Percentiles rank a stretch among this genome's conserved stretches.
These are phyloP conservation scores for Cavenderia fasciculata DNA, from an alignment of 78 protist genomes.

Conservation along the genomic window DNA sequence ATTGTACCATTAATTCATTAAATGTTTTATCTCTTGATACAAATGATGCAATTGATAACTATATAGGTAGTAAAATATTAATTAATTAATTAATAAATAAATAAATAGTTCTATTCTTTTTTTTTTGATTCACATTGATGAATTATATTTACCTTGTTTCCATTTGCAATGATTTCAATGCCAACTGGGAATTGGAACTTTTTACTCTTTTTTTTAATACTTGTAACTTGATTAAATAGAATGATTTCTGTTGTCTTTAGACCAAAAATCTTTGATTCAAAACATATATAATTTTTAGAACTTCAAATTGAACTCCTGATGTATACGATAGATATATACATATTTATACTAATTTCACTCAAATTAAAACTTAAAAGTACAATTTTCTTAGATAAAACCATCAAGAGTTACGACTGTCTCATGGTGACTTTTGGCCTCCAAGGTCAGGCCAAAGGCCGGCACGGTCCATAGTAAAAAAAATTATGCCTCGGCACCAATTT, in stretches of 20 bases:
- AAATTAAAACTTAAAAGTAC: too few relatives aligned
- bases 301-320: too few relatives aligned
- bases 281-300: slow-evolving; percentile 47
- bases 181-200: slow-evolving; percentile 23
- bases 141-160: slow-evolving; percentile 4
- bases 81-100: neutral
- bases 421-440: too few relatives aligned
- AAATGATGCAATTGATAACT: slow-evolving; percentile 65
- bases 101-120: neutral
- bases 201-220: slow-evolving; percentile 37
- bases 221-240: slow-evolving; percentile 20
- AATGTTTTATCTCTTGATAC: slow-evolving; percentile 69
- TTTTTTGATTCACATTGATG: neutral
- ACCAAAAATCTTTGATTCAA: slow-evolving; percentile 74
- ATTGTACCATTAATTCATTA: slow-evolving; percentile 26
- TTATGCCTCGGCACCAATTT: too few relatives aligned
- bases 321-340: slow-evolving; percentile 1
- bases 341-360: slow-evolving; percentile 18
- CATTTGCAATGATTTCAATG: slow-evolving; percentile 18
- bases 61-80: neutral
- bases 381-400: neutral
- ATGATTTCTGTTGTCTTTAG: slow-evolving; percentile 56
- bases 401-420: too few relatives aligned
- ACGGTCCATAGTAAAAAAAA: too few relatives aligned
- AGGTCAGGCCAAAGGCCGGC: too few relatives aligned